A percentile compares a stretch with the other conserved stretches of the same genome.
These are phyloP conservation scores for Closterium sp. DNA, from an alignment of 139 green algal species.

Conservation along the genomic window DNA sequence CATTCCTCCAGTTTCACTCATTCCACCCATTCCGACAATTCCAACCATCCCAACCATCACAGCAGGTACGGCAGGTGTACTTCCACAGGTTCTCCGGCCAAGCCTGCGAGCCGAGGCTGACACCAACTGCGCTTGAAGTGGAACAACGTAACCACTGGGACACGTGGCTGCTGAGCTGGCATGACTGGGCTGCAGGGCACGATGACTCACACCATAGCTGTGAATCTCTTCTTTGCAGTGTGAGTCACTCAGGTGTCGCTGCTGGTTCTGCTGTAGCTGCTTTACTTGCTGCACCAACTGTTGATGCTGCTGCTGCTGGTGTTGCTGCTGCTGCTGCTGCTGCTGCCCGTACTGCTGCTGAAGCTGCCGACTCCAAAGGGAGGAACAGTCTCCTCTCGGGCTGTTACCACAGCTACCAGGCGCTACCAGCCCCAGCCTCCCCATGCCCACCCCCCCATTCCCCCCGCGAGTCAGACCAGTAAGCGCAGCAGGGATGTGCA, in stretches of 20 bases:
- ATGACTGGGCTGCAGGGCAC: not conserved
- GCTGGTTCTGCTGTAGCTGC: not conserved
- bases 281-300: not conserved
- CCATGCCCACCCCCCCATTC: not conserved
- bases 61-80: not conserved
- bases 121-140: not conserved
- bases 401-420: not conserved
- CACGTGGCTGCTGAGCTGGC: not conserved
- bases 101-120: not conserved
- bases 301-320: not conserved
- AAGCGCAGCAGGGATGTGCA: not conserved
- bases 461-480: not conserved
- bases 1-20: not conserved
- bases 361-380: not conserved
- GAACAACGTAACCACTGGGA: not conserved
- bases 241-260: not conserved
- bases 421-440: not conserved
- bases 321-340: not conserved
- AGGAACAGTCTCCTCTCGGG: not conserved
- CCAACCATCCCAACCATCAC: not conserved
- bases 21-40: not conserved
- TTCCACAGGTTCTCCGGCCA: not conserved
- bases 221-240: not conserved
- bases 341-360: not conserved
- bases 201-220: not conserved